These are phyloP conservation scores for Cladophialophora immunda DNA, from an alignment of 2,329 filamentous ascomycete genomes.

Conservation along the genomic window DNA sequence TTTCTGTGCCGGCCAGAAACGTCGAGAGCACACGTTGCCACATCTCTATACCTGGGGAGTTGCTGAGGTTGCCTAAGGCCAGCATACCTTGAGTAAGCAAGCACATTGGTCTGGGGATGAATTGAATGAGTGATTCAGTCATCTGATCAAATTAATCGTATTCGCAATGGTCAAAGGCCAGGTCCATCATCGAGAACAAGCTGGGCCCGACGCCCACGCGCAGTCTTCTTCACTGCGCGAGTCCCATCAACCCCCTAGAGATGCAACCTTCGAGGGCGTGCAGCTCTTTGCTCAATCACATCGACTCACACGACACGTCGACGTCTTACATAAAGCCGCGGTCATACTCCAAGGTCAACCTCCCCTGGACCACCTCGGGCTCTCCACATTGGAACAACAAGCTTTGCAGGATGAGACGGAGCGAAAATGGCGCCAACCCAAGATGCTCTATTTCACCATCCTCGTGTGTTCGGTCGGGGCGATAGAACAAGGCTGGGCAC, in stretches of 20 bases:
- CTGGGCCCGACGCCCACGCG: not conserved
- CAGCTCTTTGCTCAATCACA: slow-evolving; percentile 25
- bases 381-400: slow-evolving; percentile 52
- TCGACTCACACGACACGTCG: slow-evolving; percentile 22
- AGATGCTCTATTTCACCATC: slow-evolving; percentile 60
- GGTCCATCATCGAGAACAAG: not conserved
- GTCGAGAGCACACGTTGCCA: not conserved
- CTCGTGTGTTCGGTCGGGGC: slow-evolving; percentile 62
- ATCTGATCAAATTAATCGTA: not conserved
- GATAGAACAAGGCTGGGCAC: slow-evolving; percentile 63
- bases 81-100: not conserved
- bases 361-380: slow-evolving; percentile 21
- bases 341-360: slow-evolving; percentile 28
- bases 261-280: slow-evolving; percentile 13
- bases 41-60: not conserved
- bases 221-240: slow-evolving; percentile 12
- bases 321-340: slow-evolving; percentile 31
- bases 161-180: not conserved
- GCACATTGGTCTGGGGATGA: not conserved
- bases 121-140: not conserved
- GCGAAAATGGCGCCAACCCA: slow-evolving; percentile 61
- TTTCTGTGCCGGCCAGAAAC: not conserved
- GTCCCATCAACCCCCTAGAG: not conserved
- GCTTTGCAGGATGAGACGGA: slow-evolving; percentile 54
- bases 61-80: not conserved